A percentile compares a stretch with the other conserved stretches of the same genome.
Conservation (phyloP, 2,329 filamentous ascomycete genomes). For the Aspergillus sp. region DNA sequence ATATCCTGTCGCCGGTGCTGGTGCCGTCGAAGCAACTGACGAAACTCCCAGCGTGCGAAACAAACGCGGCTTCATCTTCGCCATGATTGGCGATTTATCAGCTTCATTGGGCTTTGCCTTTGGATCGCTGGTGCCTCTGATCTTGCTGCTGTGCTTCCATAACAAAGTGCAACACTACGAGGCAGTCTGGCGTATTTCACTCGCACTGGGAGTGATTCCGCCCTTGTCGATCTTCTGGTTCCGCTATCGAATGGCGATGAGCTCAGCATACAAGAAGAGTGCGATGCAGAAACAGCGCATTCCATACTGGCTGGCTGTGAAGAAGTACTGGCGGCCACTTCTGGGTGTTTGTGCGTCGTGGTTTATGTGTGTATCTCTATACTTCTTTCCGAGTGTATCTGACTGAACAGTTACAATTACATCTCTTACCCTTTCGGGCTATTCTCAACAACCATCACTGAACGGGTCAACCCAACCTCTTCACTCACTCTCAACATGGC, state of each 20-base stretch:
- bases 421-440: slow-evolving; percentile 53
- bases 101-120: slow-evolving; percentile 49
- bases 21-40: slow-evolving; percentile 48
- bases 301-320: slow-evolving; percentile 46
- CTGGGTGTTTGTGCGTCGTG: slow-evolving; percentile 46
- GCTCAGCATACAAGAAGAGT: slow-evolving; percentile 45
- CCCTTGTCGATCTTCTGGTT: slow-evolving; percentile 52
- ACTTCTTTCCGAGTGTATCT: not conserved
- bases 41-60: slow-evolving; percentile 43
- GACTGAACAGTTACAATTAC: slow-evolving; percentile 43
- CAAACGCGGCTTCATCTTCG: slow-evolving; percentile 52
- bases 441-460: slow-evolving; percentile 51
- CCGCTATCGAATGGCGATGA: slow-evolving; percentile 49
- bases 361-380: slow-evolving; percentile 33
- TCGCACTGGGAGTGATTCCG: slow-evolving; percentile 48
- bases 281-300: slow-evolving; percentile 42
- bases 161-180: slow-evolving; percentile 38
- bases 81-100: slow-evolving; percentile 51
- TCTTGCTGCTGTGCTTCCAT: slow-evolving; percentile 48
- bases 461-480: slow-evolving; percentile 37
- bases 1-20: slow-evolving; percentile 51
- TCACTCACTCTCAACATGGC: slow-evolving; percentile 39
- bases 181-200: slow-evolving; percentile 48
- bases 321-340: slow-evolving; percentile 47
- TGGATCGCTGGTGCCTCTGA: slow-evolving; percentile 46